Evolutionary conservation across 2,329 filamentous ascomycete species (phyloP).

Genomic region (Colletotrichum salicis): DNA sequence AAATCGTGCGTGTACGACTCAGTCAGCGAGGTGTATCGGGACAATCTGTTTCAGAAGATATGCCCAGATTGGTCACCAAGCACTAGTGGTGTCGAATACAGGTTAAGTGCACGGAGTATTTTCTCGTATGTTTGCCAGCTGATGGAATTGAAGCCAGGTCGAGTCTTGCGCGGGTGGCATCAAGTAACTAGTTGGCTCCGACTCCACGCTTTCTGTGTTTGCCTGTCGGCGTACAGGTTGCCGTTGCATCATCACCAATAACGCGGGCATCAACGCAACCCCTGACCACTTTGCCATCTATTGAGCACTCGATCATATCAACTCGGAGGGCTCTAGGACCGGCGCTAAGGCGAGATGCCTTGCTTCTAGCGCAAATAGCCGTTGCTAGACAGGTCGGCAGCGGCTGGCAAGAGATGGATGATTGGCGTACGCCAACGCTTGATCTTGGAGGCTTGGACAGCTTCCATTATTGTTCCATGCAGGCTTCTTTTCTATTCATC

Average conservation of each 20-base stretch:
- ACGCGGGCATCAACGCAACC: neutral
- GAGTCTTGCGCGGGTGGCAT: neutral
- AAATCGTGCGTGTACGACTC: constrained; percentile 23
- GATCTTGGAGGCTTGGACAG: neutral
- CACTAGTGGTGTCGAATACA: neutral
- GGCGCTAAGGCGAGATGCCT: neutral
- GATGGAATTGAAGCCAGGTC: neutral
- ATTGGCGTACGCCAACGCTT: constrained; percentile 1
- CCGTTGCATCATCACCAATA: neutral
- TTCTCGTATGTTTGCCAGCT: neutral
- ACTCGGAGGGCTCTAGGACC: neutral
- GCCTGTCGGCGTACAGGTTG: neutral
- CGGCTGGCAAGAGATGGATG: constrained; percentile 2
- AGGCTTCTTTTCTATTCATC: constrained; percentile 21
- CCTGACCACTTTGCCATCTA: neutral
- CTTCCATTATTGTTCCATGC: constrained; percentile 34
- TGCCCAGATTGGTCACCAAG: neutral
- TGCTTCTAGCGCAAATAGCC: constrained; percentile 4
- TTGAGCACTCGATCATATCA: neutral
- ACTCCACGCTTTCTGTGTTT: neutral
- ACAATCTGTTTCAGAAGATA: constrained; percentile 28
- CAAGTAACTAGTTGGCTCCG: neutral
- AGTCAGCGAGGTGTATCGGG: constrained; percentile 3
- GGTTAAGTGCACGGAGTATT: neutral
- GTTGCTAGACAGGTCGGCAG: constrained; percentile 1